Conservation (phyloP, 768 basidiomycete genomes). For the Crassisporium funariophilum region DNA sequence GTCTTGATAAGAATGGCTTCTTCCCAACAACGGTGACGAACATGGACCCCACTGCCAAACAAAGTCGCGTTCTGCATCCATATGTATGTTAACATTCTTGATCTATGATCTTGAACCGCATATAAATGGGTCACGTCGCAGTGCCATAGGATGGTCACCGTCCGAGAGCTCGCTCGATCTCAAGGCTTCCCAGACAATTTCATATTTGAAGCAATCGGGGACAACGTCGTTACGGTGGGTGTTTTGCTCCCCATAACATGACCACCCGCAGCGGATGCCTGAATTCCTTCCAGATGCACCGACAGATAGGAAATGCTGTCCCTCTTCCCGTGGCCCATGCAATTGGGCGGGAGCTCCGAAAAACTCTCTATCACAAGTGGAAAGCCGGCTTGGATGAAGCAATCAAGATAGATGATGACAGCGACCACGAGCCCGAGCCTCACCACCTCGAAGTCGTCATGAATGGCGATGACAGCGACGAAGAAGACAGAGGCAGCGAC, state of each 20-base stretch:
- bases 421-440: conserved; percentile 9
- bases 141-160: conserved; percentile 72
- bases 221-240: conserved; percentile 64
- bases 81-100: conserved; percentile 43
- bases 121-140: no score
- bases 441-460: conserved; percentile 2
- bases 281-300: conserved; percentile 57
- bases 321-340: conserved; percentile 66
- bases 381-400: conserved; percentile 34
- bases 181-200: conserved; percentile 85
- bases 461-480: background rate
- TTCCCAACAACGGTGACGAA: conserved; percentile 82
- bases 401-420: conserved; percentile 34
- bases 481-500: background rate
- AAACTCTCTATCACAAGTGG: conserved; percentile 57
- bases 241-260: background rate
- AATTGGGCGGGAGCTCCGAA: conserved; percentile 62
- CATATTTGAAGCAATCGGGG: conserved; percentile 52
- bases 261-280: background rate
- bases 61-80: conserved; percentile 69
- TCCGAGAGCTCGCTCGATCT: conserved; percentile 76
- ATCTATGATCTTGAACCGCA: no score
- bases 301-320: conserved; percentile 83
- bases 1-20: conserved; percentile 53
- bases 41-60: conserved; percentile 78